A percentile compares a stretch with the other conserved stretches of the same genome.
These are phyloP conservation scores for Moesziomyces sp. DNA, from an alignment of 1,284 basidiomycete species.

Conservation along the genomic window DNA sequence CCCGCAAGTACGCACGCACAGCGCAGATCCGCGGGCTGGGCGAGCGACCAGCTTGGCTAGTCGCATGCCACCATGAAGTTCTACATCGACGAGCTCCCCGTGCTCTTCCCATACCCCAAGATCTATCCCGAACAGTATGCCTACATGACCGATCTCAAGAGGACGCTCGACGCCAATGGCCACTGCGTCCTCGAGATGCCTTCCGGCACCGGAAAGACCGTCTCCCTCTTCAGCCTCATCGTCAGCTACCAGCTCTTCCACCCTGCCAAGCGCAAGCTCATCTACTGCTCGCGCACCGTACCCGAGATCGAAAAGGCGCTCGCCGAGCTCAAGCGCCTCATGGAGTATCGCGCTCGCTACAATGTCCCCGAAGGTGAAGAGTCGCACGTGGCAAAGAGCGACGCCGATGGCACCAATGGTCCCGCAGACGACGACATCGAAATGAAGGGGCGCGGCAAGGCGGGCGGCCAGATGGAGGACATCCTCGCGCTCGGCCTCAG, in stretches of 20 bases:
- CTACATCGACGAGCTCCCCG: conserved; percentile 84
- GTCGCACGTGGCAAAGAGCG: conserved; percentile 76
- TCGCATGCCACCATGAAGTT: conserved; percentile 80
- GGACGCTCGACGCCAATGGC: conserved; percentile 89
- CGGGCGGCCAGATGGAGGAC: conserved; percentile 66
- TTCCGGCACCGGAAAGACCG: conserved; percentile 98
- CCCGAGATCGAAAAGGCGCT: conserved; percentile 99
- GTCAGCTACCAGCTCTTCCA: conserved; percentile 98
- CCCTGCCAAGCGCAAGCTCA: conserved; percentile 88
- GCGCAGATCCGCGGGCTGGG: background rate
- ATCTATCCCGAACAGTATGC: conserved; percentile 88
- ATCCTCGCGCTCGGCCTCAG: conserved; percentile 93
- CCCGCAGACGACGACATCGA: conserved; percentile 36
- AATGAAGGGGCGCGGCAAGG: conserved; percentile 45
- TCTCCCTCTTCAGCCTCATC: conserved; percentile 93
- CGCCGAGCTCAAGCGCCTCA: conserved; percentile 91
- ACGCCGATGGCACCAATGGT: conserved; percentile 26
- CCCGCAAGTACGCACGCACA: background rate
- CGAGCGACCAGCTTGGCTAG: background rate
- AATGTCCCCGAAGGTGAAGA: conserved; percentile 71
- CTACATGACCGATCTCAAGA: conserved; percentile 98
- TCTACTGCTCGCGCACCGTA: conserved; percentile 99
- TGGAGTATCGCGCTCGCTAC: conserved; percentile 79
- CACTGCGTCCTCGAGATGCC: conserved; percentile 99
- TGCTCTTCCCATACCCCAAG: conserved; percentile 69